Evolutionary conservation across 192 early-diverging fungal genomes (phyloP).

Genomic region (Entophlyctis helioformis): DNA sequence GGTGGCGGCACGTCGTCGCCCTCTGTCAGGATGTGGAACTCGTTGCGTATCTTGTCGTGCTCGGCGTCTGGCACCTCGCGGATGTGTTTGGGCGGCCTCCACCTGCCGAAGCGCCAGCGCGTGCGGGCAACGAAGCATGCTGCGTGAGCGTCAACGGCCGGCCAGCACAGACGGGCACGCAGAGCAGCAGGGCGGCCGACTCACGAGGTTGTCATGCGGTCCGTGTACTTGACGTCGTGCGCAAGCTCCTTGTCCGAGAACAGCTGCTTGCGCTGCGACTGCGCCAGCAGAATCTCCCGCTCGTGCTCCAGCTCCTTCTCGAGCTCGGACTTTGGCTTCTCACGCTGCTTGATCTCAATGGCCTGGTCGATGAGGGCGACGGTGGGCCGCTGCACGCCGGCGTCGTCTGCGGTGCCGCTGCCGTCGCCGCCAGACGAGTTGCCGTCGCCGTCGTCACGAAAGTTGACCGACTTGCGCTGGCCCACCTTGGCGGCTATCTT

Average conservation of each 20-base stretch:
- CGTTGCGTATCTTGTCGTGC: conserved; percentile 48
- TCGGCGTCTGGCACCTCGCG: conserved; percentile 39
- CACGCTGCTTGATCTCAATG: conserved; percentile 56
- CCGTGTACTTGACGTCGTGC: conserved; percentile 72
- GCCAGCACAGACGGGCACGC: too few species aligned
- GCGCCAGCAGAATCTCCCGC: conserved; percentile 67
- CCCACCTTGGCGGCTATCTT: conserved; percentile 11
- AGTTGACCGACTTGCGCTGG: conserved; percentile 6
- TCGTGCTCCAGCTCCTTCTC: conserved; percentile 78
- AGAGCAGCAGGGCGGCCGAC: background rate
- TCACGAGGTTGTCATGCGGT: conserved; percentile 68
- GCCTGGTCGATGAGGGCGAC: conserved; percentile 78
- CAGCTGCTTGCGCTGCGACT: conserved; percentile 65
- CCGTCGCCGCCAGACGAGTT: conserved; percentile 28
- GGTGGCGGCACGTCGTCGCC: conserved; percentile 79
- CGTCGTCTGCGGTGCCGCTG: conserved; percentile 2
- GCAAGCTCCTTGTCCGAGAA: conserved; percentile 79
- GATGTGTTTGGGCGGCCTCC: conserved; percentile 69
- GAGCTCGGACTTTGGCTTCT: conserved; percentile 59
- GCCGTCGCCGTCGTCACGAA: background rate
- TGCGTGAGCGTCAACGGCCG: too few species aligned
- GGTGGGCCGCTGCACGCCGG: conserved; percentile 48
- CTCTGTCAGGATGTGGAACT: conserved; percentile 82
- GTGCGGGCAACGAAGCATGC: too few species aligned
- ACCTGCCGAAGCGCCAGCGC: conserved; percentile 20